Evolutionary conservation across 2,329 filamentous ascomycete genomes (phyloP), one percentile per base, ranked within the genome.

Genomic region (Penicillium verrucosum): DNA sequence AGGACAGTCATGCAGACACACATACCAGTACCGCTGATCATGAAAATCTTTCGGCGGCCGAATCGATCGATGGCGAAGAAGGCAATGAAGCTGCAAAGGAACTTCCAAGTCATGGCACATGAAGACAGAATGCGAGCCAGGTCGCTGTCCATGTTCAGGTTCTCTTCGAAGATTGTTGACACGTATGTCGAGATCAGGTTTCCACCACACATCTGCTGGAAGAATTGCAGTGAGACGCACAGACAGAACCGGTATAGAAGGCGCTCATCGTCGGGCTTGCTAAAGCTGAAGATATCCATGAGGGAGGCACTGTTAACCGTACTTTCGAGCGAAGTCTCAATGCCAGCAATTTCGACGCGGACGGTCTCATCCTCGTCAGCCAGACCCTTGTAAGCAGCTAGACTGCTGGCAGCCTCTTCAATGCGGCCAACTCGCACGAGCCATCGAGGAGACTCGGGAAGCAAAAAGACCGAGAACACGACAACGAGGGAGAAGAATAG

Each of bases 51-150:
- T n/a, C 79, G 76, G 12, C 79, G 76, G 5, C 80, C 81, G 29
- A 81, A 75, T 10, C 79, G 75, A 59, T 82, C 80, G 58, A 82
- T 80, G 45, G 78, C 77, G 63, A 80, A 76, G 67, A 82, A 79
- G 45, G 79, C 75, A 32, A 81, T 68, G 66, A 81, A 78, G 16
- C 78, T 80, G 38, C 78, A 80, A 21, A 82, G 60, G 65, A 83
- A 82, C 66, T 84, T 84, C 77, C 80, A 85, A 10, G 82, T 84
- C 47, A 84, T 72, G 12, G 81, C 80, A 25, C 78, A 80, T 3
- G 72, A 79, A 5, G 78, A 74, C 10, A 82, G 71, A 36, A 79
- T 66, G 18, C 61, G 63, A 10, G 65, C 67, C 16, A 64, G 51
- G 29, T 64, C 62, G 18, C 61, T 64, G 21, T 16, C n/a, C 62